Evolutionary conservation across 2,329 filamentous ascomycete genomes (phyloP), one percentile per base, ranked within the genome.

Genomic region (Davidsoniella eucalypti): DNA sequence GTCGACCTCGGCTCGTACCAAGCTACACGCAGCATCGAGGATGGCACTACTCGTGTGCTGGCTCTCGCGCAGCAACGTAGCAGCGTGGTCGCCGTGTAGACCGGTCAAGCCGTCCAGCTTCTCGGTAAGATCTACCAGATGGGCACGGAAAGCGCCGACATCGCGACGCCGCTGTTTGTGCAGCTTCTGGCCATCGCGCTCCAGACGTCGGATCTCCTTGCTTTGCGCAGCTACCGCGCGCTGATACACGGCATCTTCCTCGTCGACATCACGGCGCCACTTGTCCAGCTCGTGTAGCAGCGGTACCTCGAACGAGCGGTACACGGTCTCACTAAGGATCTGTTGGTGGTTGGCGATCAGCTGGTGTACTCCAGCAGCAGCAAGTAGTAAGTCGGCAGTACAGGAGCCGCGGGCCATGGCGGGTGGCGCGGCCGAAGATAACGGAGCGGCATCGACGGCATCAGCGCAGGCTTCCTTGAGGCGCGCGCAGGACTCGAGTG

Each of bases 281-380:
- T 71, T 72, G 61, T 83, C 79, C 26, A 82, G 67, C 63, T 82
- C 79, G 63, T 82, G 77, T n/a, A 82, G 68, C 18, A 83, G 65
- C 3, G 79, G 79, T 37, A 82, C 77, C 62, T 83, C 79, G 60
- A 83, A 82, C 52, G 69, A 71, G 50, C 78, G 70, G 62, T 83
- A 82, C 7, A 83, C 76, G 0, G 77, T 82, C 63, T 83, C 79
- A 55, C 71, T 76, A 3, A 83, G 70, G 57, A 83, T 82, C 59
- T 82, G 77, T 61, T 81, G 76, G 65, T 83, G 79, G 63, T 82
- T 83, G 43, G 78, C 78, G 52, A 82, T 68, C 17, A 83, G 69
- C 58, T 82, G 76, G 60, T 83, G 79, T 39, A 82, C 69, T 36
- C 79, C 79, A 33, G 75, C 74, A 10, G 77, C 74, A 26, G 75